Evolutionary conservation across 2,329 filamentous ascomycete genomes (phyloP), one percentile per base, ranked within the genome.

Genomic region (Teratosphaeria viscida): DNA sequence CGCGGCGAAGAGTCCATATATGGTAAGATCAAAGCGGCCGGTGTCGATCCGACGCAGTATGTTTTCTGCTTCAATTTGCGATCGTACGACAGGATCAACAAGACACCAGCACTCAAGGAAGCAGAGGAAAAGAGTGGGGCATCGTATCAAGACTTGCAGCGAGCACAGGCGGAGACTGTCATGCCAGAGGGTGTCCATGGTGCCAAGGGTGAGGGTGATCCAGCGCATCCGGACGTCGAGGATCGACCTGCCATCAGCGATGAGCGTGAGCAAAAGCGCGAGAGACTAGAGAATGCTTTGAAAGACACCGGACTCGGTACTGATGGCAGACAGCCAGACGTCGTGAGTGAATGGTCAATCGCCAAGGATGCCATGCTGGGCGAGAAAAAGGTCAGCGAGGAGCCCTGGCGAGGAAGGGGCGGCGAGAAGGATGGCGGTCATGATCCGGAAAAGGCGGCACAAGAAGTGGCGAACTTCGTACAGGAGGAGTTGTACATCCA

Each of bases 401-500:
- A 95, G 72, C 68, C 76, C 0, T 96, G 90, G 89, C 87, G 92
- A 16, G 87, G 89, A 3, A 68, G 68, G 7, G 12, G 27, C 27
- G 27, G 27, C n/a, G 56, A 60, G 39, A 64, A 64, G 39, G 62
- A 62, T 16, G 60, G 61, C 2, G 66, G 65, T 12, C 61, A 69
- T 23, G 61, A 66, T 39, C 64, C 67, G 19, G 78, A 80, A 0
- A 76, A 87, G 3, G 77, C 84, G 0, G 83, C 92, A 65, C 82
- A 83, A 1, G 94, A 97, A 73, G 87, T 91, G 60, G 82, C 87
- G 58, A 90, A 95, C 71, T 95, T 94, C 79, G 87, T 97, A 61
- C 92, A 96, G 71, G 94, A 99, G 72, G 92, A 99, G 73, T 82
- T 97, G 1, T 99, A 99, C 72, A 87, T 97, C 55, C 94, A 99